Evolutionary conservation across 345 rosid genomes (phyloP).

Genomic region (Citropsis articulata): DNA sequence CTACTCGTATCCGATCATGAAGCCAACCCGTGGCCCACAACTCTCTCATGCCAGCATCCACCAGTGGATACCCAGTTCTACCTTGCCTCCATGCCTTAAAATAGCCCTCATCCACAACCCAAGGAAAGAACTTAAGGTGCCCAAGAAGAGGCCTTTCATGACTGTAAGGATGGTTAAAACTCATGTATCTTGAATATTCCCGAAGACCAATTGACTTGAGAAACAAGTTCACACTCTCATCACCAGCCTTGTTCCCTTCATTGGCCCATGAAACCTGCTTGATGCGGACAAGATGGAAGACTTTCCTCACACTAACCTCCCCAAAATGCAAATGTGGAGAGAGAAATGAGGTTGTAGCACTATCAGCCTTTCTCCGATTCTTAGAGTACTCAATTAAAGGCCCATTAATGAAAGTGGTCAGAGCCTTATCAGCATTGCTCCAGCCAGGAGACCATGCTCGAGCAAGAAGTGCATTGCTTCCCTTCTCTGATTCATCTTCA

Average conservation of each 20-base stretch:
- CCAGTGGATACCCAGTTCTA: constrained; percentile 93
- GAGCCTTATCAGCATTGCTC: constrained; percentile 89
- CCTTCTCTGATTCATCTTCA: constrained; percentile 92
- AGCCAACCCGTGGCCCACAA: constrained; percentile 99
- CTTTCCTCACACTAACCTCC: constrained; percentile 95
- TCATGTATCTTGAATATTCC: constrained; percentile 89
- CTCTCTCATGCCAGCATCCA: constrained; percentile 99
- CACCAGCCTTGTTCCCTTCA: constrained; percentile 90
- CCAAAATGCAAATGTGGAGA: constrained; percentile 98
- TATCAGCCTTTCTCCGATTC: constrained; percentile 92
- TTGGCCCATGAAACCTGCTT: constrained; percentile 94
- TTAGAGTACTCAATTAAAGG: constrained; percentile 81
- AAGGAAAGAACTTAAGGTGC: constrained; percentile 89
- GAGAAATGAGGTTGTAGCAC: constrained; percentile 94
- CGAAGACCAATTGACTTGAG: constrained; percentile 94
- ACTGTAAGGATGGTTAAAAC: constrained; percentile 92
- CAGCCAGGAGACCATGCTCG: constrained; percentile 99
- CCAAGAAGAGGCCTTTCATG: constrained; percentile 95
- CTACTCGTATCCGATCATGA: constrained; percentile 93
- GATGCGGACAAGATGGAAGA: constrained; percentile 86
- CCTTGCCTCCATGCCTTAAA: constrained; percentile 99
- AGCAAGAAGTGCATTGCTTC: constrained; percentile 95
- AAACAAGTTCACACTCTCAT: constrained; percentile 89
- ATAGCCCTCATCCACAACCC: constrained; percentile 80
- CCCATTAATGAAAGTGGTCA: constrained; percentile 83